Percentiles rank a stretch among this genome's conserved stretches.
Evolutionary conservation across 1,139 yeast species (phyloP).

Genomic region (Hyphopichia buzzinii): DNA sequence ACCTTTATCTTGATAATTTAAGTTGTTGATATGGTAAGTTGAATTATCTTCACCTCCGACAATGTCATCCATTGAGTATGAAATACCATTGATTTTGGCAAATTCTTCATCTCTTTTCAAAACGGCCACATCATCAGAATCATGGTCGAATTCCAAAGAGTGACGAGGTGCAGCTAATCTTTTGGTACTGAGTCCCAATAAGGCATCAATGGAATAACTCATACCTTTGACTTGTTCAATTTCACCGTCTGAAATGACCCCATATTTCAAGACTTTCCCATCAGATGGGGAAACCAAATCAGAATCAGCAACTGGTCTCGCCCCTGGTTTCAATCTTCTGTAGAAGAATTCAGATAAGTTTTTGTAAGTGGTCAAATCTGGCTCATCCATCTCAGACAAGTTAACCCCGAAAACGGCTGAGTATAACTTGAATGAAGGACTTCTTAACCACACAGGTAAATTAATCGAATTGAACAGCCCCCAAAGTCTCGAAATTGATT

Average conservation of each 20-base stretch:
- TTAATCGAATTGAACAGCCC: constrained; percentile 83
- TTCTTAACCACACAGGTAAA: constrained; percentile 85
- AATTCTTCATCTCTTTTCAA: constrained; percentile 66
- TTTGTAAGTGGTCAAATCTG: constrained; percentile 67
- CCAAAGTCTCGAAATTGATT: constrained; percentile 91
- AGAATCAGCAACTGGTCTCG: constrained; percentile 70
- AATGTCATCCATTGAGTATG: constrained; percentile 68
- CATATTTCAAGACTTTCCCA: constrained; percentile 85
- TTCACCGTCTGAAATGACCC: constrained; percentile 77
- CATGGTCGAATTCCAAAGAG: constrained; percentile 47
- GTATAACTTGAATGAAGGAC: constrained; percentile 77
- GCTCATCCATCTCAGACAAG: constrained; percentile 83
- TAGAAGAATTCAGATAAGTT: constrained; percentile 92
- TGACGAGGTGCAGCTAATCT: constrained; percentile 62
- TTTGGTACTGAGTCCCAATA: constrained; percentile 63
- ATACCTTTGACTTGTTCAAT: constrained; percentile 97
- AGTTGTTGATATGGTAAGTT: constrained; percentile 40
- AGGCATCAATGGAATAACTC: constrained; percentile 86
- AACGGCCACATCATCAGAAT: constrained; percentile 42
- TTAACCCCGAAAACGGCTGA: constrained; percentile 84
- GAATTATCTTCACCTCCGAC: constrained; percentile 44
- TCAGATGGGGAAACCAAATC: constrained; percentile 89
- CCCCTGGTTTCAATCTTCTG: constrained; percentile 75
- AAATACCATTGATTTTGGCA: constrained; percentile 74
- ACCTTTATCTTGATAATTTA: constrained; percentile 59